Base-by-base conservation (phyloP, 805 yeast genomes). In the Saturnispora diversa region DNA sequence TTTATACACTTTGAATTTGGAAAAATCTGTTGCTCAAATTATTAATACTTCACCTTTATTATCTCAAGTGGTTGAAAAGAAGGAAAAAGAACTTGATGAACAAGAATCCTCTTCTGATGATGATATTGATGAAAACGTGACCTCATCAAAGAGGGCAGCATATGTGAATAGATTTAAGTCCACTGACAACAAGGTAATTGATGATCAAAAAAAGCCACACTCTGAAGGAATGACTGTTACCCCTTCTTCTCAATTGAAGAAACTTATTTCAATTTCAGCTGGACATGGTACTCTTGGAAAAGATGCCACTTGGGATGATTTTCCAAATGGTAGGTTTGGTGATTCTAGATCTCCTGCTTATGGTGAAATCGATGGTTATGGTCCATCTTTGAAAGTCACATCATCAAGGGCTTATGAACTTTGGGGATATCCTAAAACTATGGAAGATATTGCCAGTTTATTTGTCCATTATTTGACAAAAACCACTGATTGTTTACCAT, bases 321-420 rank as follows among this genome's bases (percentile, higher is more conserved):
- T 85, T 61, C 92, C 96, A 21, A 86, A 88, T 61, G 95, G 97
- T 56, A 73, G 97, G 64, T 86, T 85, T 60, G 94, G 97, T 64
- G 95, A 87, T 63, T 84, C 95, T 0, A 70, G 92, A 53, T 85
- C 95, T 25, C 96, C 97, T 15, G 97, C 97, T 1, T 90, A 84
- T 61, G 98, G 97, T 67, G 97, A 90, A 63, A 85, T 90, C 52
- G 97, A 88, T 59, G 97, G 97, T 23, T 92, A 90, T 59, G 97
- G 97, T 2, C 95, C 97, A 0, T 75, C 83, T 2, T 72, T 92
- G 52, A 88, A 88, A 54, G 78, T 85, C 4, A 72, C 80, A 6
- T 71, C 77, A 10, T 68, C 72, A 27, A 75, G 70, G 53, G 94
- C 94, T 1, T 65, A 71, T 37, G 75, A 74, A 40, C 66, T 77